Percentiles rank a stretch among this genome's conserved stretches.
phyloP scores from a whole-genome alignment of 352 stramenopile genomes.

The Pythium coloratum region DNA sequence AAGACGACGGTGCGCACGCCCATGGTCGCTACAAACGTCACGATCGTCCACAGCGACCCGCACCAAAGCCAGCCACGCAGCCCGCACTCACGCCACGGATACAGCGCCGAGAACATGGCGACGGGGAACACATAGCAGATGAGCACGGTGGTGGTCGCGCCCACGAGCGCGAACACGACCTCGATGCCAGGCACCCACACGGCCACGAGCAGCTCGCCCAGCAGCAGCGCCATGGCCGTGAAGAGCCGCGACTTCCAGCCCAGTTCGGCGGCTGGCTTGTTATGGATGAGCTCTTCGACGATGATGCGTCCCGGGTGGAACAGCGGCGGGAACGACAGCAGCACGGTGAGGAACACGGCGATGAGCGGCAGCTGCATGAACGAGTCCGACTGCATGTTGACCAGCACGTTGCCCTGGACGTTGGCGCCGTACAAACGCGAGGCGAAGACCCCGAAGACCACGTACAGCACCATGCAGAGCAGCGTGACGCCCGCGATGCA shows the following conservation, averaged over 20 bases:
- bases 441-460: conserved; percentile 25
- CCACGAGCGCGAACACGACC: conserved; percentile 30
- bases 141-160: conserved; percentile 28
- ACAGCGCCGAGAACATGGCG: conserved; percentile 27
- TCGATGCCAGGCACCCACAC: conserved; percentile 33
- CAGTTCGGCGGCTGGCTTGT: background rate
- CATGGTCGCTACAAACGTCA: conserved; percentile 6
- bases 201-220: conserved; percentile 19
- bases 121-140: conserved; percentile 35
- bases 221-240: conserved; percentile 16
- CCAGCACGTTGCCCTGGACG: conserved; percentile 31
- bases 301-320: conserved; percentile 30
- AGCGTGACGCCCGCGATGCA: conserved; percentile 20
- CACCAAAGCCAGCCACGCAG: conserved; percentile 11
- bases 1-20: conserved; percentile 11
- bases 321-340: conserved; percentile 37
- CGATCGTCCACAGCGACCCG: conserved; percentile 12
- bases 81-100: conserved; percentile 14
- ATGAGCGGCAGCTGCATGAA: conserved; percentile 33
- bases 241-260: conserved; percentile 4
- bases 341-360: conserved; percentile 29
- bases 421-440: conserved; percentile 25
- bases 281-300: conserved; percentile 20
- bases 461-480: conserved; percentile 28
- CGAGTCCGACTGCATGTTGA: conserved; percentile 30